Percentiles rank a stretch among this genome's conserved stretches.
These are phyloP conservation scores for Fusarium siculi DNA, from an alignment of 2,329 filamentous ascomycete genomes.

Conservation along the genomic window DNA sequence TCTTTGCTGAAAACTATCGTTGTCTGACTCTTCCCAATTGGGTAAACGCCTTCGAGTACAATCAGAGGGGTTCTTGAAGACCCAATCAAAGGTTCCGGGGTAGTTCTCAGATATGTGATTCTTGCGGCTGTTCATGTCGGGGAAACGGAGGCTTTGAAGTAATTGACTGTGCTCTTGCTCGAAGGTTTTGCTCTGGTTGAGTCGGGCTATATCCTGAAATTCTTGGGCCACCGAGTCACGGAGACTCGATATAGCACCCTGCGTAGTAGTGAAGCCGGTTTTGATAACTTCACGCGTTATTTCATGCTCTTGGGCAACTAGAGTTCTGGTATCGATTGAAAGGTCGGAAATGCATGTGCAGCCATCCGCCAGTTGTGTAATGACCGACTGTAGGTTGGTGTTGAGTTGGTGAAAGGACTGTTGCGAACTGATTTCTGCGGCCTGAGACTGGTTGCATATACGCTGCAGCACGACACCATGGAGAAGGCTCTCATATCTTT, in stretches of 20 bases:
- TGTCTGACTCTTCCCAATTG: too few relatives aligned
- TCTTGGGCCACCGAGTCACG: accelerated
- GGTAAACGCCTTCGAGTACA: too few relatives aligned
- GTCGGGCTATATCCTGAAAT: neutral
- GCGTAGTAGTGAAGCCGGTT: accelerated
- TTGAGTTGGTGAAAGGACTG: neutral
- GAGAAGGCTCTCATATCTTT: neutral
- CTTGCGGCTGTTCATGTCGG: neutral
- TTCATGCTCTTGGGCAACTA: neutral
- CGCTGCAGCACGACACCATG: accelerated
- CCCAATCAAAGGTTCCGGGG: neutral
- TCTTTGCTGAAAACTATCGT: neutral
- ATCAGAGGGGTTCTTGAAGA: neutral
- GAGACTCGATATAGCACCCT: accelerated
- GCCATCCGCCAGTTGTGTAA: neutral
- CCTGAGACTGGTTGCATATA: neutral
- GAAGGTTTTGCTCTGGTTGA: accelerated
- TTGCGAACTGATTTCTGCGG: neutral
- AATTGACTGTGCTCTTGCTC: accelerated
- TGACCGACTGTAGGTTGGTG: neutral
- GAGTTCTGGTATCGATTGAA: too few relatives aligned
- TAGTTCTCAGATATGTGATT: neutral
- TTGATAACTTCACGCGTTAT: neutral
- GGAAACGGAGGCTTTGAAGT: accelerated
- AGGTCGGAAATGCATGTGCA: accelerated